Evolutionary conservation across 768 basidiomycete species (phyloP).

Genomic region (Leccinum uliginosum): DNA sequence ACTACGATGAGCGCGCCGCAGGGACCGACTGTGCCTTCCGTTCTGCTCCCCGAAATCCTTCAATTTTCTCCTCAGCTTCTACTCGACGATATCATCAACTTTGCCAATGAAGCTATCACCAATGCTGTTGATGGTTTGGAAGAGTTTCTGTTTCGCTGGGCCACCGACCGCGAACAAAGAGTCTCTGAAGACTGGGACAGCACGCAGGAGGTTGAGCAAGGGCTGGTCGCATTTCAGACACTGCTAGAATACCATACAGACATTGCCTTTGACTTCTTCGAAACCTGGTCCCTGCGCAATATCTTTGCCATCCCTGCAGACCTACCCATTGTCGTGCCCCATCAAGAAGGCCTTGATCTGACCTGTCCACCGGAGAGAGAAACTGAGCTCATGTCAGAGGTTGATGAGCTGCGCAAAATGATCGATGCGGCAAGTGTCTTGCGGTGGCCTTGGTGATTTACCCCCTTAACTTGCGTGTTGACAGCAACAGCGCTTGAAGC

Average conservation of each 20-base stretch:
- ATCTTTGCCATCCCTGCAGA: constrained; percentile 75
- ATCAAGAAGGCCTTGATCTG: constrained; percentile 71
- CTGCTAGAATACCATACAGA: constrained; percentile 86
- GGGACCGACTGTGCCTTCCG: constrained; percentile 24
- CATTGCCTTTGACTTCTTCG: constrained; percentile 88
- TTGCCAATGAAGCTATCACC: constrained; percentile 73
- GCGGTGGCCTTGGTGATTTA: constrained; percentile 5
- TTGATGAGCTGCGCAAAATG: constrained; percentile 61
- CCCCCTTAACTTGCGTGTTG: constrained; percentile 1
- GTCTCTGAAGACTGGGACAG: constrained; percentile 49
- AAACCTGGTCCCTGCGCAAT: constrained; percentile 85
- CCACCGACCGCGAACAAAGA: constrained; percentile 54
- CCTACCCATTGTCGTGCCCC: constrained; percentile 67
- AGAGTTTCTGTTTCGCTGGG: constrained; percentile 70
- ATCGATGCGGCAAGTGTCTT: constrained; percentile 60
- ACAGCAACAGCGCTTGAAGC: constrained; percentile 66
- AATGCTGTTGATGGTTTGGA: constrained; percentile 79
- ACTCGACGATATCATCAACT: constrained; percentile 83
- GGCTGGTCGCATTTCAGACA: constrained; percentile 82
- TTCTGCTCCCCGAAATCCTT: constrained; percentile 48
- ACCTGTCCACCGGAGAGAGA: constrained; percentile 53
- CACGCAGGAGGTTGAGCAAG: constrained; percentile 71
- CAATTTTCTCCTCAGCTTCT: constrained; percentile 82
- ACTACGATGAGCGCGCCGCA: constrained; percentile 27
- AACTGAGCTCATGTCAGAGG: constrained; percentile 58